Base-by-base conservation (phyloP, 257 asterid genomes). In the Nemophila menziesii region DNA sequence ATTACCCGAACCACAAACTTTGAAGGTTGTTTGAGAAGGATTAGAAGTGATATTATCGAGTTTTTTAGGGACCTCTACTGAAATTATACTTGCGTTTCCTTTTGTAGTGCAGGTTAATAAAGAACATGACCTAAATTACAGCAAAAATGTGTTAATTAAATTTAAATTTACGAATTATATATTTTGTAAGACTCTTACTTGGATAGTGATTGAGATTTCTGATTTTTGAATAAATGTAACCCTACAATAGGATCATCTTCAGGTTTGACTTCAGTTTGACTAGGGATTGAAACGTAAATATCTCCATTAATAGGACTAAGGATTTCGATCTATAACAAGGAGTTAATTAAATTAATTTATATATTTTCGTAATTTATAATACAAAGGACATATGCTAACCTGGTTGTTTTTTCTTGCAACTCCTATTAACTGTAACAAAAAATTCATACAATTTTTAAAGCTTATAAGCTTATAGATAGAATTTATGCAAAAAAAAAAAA, bases 331-430 rank as follows among this genome's bases (percentile, higher is more conserved):
- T 86, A 71, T 46, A 33, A 47, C 48, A 15, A 45, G 51, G 14
- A 36, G 33, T 8, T n/a, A n/a, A 22, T 16, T 41, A 12, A 11
- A 10, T 3, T 20, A 21, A 13, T 38, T 45, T 13, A 45, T 41
- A 11, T 11, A 15, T 12, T 8, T 15, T 19, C 4, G 13, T 14
- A 29, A 48, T 19, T 14, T 16, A 50, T 22, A 16, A 5, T 10
- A 42, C n/a, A 39, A 53, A 36, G 34, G 62, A 22, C 49, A 57
- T 22, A 36, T 21, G 68, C 92, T 77, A 54, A 87, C 95, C 48
- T 64, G 62, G 49, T 93, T 92, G 54, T 64, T 64, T 66, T 75
- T 87, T 63, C 93, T 64, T 40, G 92, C 97, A 65, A 87, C 67
- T 39, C 79, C 74, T 16, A 87, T 60, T 65, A 87, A 66, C 95